Percentiles rank a stretch among this genome's conserved stretches.
phyloP scores from a whole-genome alignment of 768 basidiomycete species.

The Dioszegia crocea region DNA sequence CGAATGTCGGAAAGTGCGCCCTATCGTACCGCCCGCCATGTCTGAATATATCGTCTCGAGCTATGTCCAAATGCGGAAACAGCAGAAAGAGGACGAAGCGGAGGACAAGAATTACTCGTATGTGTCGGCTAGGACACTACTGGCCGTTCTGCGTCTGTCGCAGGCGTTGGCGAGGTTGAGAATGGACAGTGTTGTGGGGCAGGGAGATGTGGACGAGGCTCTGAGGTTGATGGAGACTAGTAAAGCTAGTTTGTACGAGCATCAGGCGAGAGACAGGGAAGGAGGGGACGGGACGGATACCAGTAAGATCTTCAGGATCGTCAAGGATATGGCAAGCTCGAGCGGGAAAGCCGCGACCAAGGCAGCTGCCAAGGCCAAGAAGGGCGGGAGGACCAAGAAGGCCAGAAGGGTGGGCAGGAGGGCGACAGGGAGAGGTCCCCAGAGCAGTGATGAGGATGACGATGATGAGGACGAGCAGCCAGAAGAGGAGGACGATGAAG shows the following conservation, averaged over 20 bases:
- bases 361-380: slow-evolving; percentile 52
- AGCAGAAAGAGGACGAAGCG: slow-evolving; percentile 82
- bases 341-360: slow-evolving; percentile 36
- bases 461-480: slow-evolving; percentile 60
- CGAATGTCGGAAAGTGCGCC: slow-evolving; percentile 76
- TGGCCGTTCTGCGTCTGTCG: slow-evolving; percentile 87
- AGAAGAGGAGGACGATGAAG: slow-evolving; percentile 63
- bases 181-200: slow-evolving; percentile 72
- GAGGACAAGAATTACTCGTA: slow-evolving; percentile 86
- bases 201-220: slow-evolving; percentile 91
- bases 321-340: slow-evolving; percentile 70
- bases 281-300: slow-evolving; percentile 67
- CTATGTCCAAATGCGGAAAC: slow-evolving; percentile 90
- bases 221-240: slow-evolving; percentile 93
- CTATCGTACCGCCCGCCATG: slow-evolving; percentile 80
- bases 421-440: not conserved
- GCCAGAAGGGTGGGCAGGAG: slow-evolving; percentile 65
- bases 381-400: slow-evolving; percentile 54
- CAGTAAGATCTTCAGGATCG: slow-evolving; percentile 82
- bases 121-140: slow-evolving; percentile 90
- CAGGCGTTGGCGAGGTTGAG: slow-evolving; percentile 92
- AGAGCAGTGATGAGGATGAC: slow-evolving; percentile 54
- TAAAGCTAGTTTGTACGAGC: slow-evolving; percentile 73
- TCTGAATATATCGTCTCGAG: slow-evolving; percentile 91
- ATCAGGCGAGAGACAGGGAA: slow-evolving; percentile 69